These are phyloP conservation scores for Beta macrorhiza DNA, from an alignment of 179 eudicot species.

Conservation along the genomic window DNA sequence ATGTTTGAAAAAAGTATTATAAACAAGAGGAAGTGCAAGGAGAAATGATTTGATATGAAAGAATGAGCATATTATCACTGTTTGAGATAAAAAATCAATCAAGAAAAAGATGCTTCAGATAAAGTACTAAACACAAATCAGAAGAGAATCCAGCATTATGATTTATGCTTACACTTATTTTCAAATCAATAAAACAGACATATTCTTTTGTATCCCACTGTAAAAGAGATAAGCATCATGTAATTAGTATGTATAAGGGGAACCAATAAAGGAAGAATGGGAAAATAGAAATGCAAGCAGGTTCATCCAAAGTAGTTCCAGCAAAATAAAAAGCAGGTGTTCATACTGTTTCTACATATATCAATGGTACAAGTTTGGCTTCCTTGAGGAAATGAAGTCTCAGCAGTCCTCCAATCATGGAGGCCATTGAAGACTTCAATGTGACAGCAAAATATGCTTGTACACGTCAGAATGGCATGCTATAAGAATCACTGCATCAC, in stretches of 20 bases:
- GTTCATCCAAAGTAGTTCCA: neutral
- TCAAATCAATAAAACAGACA: constrained; percentile 16
- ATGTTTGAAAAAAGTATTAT: neutral
- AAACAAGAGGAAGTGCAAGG: constrained; percentile 8
- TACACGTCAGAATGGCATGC: constrained; percentile 6
- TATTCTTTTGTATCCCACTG: constrained; percentile 12
- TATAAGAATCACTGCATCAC: neutral
- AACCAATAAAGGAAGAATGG: neutral
- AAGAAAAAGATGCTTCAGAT: constrained; percentile 16
- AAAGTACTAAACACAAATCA: constrained; percentile 14
- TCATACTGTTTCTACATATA: neutral
- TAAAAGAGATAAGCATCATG: constrained; percentile 11
- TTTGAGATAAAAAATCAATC: constrained; percentile 3
- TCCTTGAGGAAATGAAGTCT: neutral
- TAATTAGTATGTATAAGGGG: constrained; percentile 6
- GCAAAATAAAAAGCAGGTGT: neutral
- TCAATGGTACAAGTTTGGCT: neutral
- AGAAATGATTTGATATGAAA: constrained; percentile 3
- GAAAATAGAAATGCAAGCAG: neutral
- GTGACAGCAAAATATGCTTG: neutral
- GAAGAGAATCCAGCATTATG: constrained; percentile 7
- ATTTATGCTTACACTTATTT: constrained; percentile 8
- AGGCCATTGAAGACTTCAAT: neutral
- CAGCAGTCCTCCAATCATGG: neutral
- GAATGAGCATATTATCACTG: neutral